Evolutionary conservation across 2,329 filamentous ascomycete genomes (phyloP).

Genomic region (Epichloe baconii): DNA sequence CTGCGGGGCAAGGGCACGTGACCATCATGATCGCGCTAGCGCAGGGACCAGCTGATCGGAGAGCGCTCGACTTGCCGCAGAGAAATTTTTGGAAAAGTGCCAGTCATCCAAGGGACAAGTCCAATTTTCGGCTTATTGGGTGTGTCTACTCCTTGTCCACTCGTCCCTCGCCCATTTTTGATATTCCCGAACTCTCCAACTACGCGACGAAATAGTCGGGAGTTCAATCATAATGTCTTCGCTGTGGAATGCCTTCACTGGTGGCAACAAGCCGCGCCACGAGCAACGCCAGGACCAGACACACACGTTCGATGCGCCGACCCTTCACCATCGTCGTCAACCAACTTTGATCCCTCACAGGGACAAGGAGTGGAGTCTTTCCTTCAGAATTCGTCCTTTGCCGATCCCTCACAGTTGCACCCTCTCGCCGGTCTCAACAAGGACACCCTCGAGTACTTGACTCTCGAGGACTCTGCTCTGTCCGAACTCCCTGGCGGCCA

Average conservation of each 20-base stretch:
- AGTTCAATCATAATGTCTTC: conserved; percentile 33
- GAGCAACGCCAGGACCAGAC: conserved; percentile 23
- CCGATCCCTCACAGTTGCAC: conserved; percentile 81
- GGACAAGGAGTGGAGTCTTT: conserved; percentile 79
- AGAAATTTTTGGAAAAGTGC: conserved; percentile 6
- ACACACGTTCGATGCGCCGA: conserved; percentile 25
- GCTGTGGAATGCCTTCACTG: conserved; percentile 49
- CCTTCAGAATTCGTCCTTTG: conserved; percentile 60
- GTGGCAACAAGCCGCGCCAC: conserved; percentile 37
- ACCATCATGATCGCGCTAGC: neutral
- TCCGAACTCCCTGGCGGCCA: conserved; percentile 75
- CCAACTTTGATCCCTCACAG: conserved; percentile 56
- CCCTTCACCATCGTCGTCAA: conserved; percentile 39
- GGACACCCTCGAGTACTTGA: conserved; percentile 88
- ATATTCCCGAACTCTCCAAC: neutral
- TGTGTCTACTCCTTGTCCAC: conserved; percentile 5
- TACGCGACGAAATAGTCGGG: neutral
- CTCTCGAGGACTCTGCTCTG: conserved; percentile 81
- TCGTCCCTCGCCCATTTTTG: conserved; percentile 7
- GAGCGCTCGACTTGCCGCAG: conserved; percentile 2
- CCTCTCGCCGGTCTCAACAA: conserved; percentile 87
- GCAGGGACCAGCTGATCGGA: conserved; percentile 2
- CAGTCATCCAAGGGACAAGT: neutral
- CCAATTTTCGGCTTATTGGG: conserved; percentile 6
- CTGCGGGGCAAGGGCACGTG: neutral